These are phyloP conservation scores for Psilocybe mexicana DNA, from an alignment of 1,284 basidiomycete species.

Conservation along the genomic window DNA sequence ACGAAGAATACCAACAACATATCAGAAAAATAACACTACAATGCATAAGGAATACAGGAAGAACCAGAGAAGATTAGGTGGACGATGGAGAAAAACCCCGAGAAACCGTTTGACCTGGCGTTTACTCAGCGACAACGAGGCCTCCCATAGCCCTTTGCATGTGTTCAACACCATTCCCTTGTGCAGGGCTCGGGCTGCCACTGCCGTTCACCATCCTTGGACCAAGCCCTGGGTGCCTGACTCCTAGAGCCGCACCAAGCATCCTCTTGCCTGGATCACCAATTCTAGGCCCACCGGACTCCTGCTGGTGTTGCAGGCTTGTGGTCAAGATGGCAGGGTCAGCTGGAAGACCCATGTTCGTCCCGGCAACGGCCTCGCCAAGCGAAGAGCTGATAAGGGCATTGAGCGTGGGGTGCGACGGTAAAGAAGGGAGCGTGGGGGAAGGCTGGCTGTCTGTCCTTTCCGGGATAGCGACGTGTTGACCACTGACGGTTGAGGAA, in stretches of 20 bases:
- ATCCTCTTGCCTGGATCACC: constrained; percentile 84
- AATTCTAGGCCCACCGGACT: constrained; percentile 55
- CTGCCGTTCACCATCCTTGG: constrained; percentile 56
- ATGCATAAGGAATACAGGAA: constrained; percentile 14
- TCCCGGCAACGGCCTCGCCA: constrained; percentile 45
- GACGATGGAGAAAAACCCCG: neutral
- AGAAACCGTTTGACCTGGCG: neutral
- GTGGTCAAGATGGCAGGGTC: constrained; percentile 69
- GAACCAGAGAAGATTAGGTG: constrained; percentile 15
- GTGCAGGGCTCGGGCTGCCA: constrained; percentile 33
- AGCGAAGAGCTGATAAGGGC: constrained; percentile 76
- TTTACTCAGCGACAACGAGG: constrained; percentile 70
- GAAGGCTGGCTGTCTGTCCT: constrained; percentile 67
- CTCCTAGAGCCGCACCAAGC: constrained; percentile 78
- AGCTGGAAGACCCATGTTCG: constrained; percentile 38
- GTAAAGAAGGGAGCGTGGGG: constrained; percentile 77
- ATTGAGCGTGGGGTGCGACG: constrained; percentile 79
- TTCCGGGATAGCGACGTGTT: constrained; percentile 52
- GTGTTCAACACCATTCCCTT: constrained; percentile 54
- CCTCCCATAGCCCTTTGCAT: constrained; percentile 79
- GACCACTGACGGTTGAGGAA: constrained; percentile 34
- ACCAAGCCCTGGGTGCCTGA: constrained; percentile 72
- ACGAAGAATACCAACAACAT: constrained; percentile 11
- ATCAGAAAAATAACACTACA: constrained; percentile 19
- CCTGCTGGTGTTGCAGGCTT: constrained; percentile 39